Base-by-base conservation (phyloP, 805 yeast genomes). In the Alloascoidea africana region DNA sequence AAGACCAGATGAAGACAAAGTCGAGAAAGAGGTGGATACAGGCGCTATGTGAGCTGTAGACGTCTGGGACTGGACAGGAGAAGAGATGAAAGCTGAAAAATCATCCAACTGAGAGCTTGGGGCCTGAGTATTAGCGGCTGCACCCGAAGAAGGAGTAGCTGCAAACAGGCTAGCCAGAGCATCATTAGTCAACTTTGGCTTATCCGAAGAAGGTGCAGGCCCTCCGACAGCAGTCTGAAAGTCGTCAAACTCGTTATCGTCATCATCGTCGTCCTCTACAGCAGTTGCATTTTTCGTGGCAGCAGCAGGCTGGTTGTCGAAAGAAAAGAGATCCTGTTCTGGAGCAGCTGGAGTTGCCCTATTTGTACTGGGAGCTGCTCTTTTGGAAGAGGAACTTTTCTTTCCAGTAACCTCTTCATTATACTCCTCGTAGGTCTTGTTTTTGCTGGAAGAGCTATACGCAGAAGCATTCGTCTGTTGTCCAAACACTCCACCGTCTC, bases 181-280 rank as follows among this genome's bases (percentile, higher is more conserved):
- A 33, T 44, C 35, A 35, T 36, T 39, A 16, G 33, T 40, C 16
- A 27, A 18, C 14, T 40, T 30, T 32, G 38, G n/a, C 5, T 16
- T 17, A 8, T 30, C n/a, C 15, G 34, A 16, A 14, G 32, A 11
- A 13, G 14, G 14, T 5, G 16, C 4, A 52, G 47, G 14, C 41
- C 34, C 23, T 43, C 41, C 38, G 51, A 51, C 36, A n/a, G 78
- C 76, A 34, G 62, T 51, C 51, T 74, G 79, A 65, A 75, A 75
- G 46, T 75, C 81, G 44, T 70, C 80, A 51, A 71, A 70, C 42
- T 71, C 77, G 43, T 71, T 77, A 42, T 71, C 76, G 40, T 60
- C 65, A n/a, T 60, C 72, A 43, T 71, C 77, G 42, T 71, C 76
- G 40, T 60, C 65, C n/a, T 60, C 72, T 6, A 53, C 63, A 4